Conservation (phyloP, 495 filamentous ascomycete genomes). For the Penicillium coprophilum region DNA sequence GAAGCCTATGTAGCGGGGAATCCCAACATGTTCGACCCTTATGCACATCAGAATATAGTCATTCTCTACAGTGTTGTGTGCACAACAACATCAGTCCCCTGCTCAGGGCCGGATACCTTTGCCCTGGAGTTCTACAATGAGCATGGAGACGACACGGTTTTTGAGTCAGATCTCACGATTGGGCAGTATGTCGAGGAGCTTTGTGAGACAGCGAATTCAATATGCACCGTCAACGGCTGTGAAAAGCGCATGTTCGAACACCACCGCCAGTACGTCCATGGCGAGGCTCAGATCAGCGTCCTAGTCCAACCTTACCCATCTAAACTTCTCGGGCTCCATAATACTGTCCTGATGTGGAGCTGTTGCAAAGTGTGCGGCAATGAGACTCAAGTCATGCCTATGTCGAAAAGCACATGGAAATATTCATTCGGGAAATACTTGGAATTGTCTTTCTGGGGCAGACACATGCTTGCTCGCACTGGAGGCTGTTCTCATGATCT, state of each 20-base stretch:
- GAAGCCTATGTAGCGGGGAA: constrained; percentile 86
- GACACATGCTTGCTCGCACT: constrained; percentile 71
- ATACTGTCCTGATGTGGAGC: constrained; percentile 96
- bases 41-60: constrained; percentile 90
- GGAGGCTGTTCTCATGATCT: constrained; percentile 91
- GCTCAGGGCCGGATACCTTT: constrained; percentile 81
- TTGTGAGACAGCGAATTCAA: constrained; percentile 67
- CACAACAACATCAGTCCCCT: constrained; percentile 86
- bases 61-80: constrained; percentile 94
- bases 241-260: constrained; percentile 89
- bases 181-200: constrained; percentile 96
- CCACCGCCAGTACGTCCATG: constrained; percentile 96
- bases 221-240: constrained; percentile 82
- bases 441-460: constrained; percentile 94
- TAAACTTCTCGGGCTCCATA: constrained; percentile 66
- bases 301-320: constrained; percentile 75
- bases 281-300: constrained; percentile 87
- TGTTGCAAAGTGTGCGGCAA: constrained; percentile 87
- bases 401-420: constrained; percentile 96
- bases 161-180: constrained; percentile 86
- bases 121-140: constrained; percentile 92
- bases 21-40: constrained; percentile 85
- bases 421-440: constrained; percentile 98
- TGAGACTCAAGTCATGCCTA: constrained; percentile 85
- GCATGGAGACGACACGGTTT: constrained; percentile 60